These are phyloP conservation scores for Zygotorulaspora florentina DNA, from an alignment of 805 yeast species.

Conservation along the genomic window DNA sequence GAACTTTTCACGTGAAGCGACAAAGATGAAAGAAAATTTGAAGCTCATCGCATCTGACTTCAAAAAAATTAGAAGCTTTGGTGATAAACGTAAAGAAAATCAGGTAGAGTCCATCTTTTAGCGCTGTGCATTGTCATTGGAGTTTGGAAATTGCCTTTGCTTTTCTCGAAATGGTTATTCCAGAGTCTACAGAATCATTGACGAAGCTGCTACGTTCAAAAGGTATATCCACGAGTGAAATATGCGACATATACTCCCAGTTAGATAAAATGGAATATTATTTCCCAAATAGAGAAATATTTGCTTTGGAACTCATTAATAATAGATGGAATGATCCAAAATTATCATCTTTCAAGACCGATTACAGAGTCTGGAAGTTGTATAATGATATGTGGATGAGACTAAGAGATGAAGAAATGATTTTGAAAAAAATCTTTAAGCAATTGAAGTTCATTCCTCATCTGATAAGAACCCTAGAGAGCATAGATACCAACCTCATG, in stretches of 20 bases:
- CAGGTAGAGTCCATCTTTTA: neutral
- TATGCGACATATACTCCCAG: constrained; percentile 36
- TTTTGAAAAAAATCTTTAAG: constrained; percentile 41
- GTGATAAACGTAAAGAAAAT: neutral
- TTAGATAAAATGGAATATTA: constrained; percentile 39
- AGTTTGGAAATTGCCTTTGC: neutral
- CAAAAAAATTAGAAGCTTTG: neutral
- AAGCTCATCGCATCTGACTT: constrained; percentile 16
- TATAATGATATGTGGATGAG: constrained; percentile 40
- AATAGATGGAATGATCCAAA: constrained; percentile 55
- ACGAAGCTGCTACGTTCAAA: constrained; percentile 59
- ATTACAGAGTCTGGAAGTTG: constrained; percentile 47
- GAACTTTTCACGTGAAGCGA: constrained; percentile 6
- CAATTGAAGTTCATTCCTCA: constrained; percentile 39
- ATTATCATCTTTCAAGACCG: constrained; percentile 41
- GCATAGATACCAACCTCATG: constrained; percentile 7
- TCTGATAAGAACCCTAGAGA: constrained; percentile 20
- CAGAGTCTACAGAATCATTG: constrained; percentile 44
- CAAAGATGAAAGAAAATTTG: constrained; percentile 5
- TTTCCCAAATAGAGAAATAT: constrained; percentile 52
- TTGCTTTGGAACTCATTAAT: constrained; percentile 54
- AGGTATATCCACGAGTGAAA: constrained; percentile 40
- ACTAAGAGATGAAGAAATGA: constrained; percentile 26
- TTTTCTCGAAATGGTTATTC: constrained; percentile 10
- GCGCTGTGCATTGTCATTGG: neutral